A percentile compares a stretch with the other conserved stretches of the same genome.
These are phyloP conservation scores for Amanita muscaria DNA, from an alignment of 768 basidiomycete species.

Conservation along the genomic window DNA sequence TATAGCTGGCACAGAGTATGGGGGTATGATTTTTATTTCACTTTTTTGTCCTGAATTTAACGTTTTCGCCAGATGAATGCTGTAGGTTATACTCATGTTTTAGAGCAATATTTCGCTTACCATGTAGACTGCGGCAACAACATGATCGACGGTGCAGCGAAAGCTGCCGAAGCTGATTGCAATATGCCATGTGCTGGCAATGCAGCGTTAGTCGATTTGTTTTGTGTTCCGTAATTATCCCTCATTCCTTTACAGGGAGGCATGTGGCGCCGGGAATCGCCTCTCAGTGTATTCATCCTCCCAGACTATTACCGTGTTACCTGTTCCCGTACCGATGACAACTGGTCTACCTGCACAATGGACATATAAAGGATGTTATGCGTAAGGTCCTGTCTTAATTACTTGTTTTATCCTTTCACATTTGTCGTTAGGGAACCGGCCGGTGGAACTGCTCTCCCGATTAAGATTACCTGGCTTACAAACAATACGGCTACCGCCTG, in stretches of 20 bases:
- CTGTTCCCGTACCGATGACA: constrained; percentile 49
- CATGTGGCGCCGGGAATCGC: constrained; percentile 68
- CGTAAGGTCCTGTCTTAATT: constrained; percentile 29
- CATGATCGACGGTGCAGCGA: constrained; percentile 51
- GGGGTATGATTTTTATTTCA: constrained; percentile 29
- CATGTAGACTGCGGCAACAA: constrained; percentile 60
- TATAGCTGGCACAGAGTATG: constrained; percentile 63
- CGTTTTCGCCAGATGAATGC: constrained; percentile 27
- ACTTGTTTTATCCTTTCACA: not conserved
- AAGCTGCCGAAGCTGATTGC: constrained; percentile 43
- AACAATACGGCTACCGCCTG: constrained; percentile 63
- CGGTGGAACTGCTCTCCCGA: constrained; percentile 42
- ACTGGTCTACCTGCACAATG: constrained; percentile 55
- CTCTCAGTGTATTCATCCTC: constrained; percentile 59
- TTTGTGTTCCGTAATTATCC: not conserved
- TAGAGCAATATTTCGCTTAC: not conserved
- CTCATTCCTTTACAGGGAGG: constrained; percentile 33
- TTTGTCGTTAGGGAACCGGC: constrained; percentile 36
- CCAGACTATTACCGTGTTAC: constrained; percentile 40
- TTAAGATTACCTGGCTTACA: constrained; percentile 45
- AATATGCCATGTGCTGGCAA: constrained; percentile 71
- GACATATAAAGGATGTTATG: constrained; percentile 58
- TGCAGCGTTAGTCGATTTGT: constrained; percentile 32
- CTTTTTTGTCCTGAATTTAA: constrained; percentile 5
- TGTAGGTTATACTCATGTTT: constrained; percentile 26